These are phyloP conservation scores for Epichloe sp. DNA, from an alignment of 2,329 filamentous ascomycete species.

Conservation along the genomic window DNA sequence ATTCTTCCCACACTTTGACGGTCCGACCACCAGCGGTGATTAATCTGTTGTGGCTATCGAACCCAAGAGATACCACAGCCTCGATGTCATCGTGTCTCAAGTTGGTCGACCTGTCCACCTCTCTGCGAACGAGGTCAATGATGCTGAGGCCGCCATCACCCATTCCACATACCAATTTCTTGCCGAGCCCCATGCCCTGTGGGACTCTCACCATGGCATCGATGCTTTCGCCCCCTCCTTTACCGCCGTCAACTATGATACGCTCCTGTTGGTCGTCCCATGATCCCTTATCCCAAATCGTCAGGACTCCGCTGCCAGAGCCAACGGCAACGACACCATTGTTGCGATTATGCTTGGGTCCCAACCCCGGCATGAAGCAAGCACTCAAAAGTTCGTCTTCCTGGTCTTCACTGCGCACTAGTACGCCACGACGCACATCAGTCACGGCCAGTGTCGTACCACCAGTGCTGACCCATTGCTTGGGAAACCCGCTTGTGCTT, in stretches of 20 bases:
- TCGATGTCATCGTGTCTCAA: slow-evolving; percentile 72
- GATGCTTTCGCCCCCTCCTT: slow-evolving; percentile 58
- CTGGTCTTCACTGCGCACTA: slow-evolving; percentile 86
- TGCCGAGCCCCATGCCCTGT: slow-evolving; percentile 53
- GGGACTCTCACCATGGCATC: slow-evolving; percentile 67
- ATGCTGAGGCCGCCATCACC: slow-evolving; percentile 71
- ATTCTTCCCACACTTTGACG: slow-evolving; percentile 89
- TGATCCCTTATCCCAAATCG: slow-evolving; percentile 83
- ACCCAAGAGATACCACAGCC: slow-evolving; percentile 66
- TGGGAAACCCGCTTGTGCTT: slow-evolving; percentile 78
- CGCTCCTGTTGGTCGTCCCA: slow-evolving; percentile 95
- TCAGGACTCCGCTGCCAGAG: slow-evolving; percentile 65
- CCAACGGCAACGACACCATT: slow-evolving; percentile 70
- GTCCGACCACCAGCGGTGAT: slow-evolving; percentile 78
- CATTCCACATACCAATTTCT: slow-evolving; percentile 66
- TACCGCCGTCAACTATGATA: slow-evolving; percentile 57
- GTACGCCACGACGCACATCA: slow-evolving; percentile 72
- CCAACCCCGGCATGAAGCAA: slow-evolving; percentile 62
- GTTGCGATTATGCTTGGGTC: slow-evolving; percentile 49
- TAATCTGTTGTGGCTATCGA: slow-evolving; percentile 75
- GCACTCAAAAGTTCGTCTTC: slow-evolving; percentile 85
- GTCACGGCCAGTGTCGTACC: slow-evolving; percentile 84
- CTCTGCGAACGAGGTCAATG: slow-evolving; percentile 61
- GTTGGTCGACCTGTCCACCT: slow-evolving; percentile 51
- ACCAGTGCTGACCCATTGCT: slow-evolving; percentile 91